Base-by-base conservation (phyloP, 495 filamentous ascomycete genomes). In the Hamigera avellanea region DNA sequence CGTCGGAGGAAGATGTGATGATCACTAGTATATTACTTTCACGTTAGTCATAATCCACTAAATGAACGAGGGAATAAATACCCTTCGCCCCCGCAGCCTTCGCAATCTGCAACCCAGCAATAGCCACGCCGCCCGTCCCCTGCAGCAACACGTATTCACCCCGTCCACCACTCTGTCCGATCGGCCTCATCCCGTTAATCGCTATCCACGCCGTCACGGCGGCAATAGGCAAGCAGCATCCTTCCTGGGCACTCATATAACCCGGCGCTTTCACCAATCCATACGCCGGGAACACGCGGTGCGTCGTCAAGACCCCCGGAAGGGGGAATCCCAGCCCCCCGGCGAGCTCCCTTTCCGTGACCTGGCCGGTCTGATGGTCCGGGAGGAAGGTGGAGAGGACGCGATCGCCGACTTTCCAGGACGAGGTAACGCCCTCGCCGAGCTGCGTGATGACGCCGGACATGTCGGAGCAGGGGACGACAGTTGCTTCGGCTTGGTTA, bases 141-240 rank as follows among this genome's bases (percentile, higher is more conserved):
- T 87, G 81, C 6, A 81, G 74, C 15, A 93, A 56, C 1, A 93
- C 72, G 32, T 57, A 68, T 32, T 89, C 68, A 0, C 78, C 83
- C 46, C 67, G 67, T 0, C 64, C 66, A 15, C 86, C 68, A 8
- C 72, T 80, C 45, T 67, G 71, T 0, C 62, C 63, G n/a, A 68
- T 41, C 2, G 69, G 65, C 8, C 62, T 41, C 33, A 85, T 54
- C 0, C 83, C 83, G 48, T 82, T 89, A 12, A 93, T 67, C 6
- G 74, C 76, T 46, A 89, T 91, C 84, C 85, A 93, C 0, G 77
- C 76, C 6, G 85, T 91, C 33, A 89, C 48, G 0, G 62, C 79
- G 1, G 85, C 83, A 50, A 83, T 87, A 0, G 70, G 59, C 8
- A 89, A 61, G 0, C 80, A 80, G 21, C 68, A 64, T 0, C 71